Evolutionary conservation across 164 flowering plant genomes (phyloP).

Genomic region (Magnolia changhungtana): DNA sequence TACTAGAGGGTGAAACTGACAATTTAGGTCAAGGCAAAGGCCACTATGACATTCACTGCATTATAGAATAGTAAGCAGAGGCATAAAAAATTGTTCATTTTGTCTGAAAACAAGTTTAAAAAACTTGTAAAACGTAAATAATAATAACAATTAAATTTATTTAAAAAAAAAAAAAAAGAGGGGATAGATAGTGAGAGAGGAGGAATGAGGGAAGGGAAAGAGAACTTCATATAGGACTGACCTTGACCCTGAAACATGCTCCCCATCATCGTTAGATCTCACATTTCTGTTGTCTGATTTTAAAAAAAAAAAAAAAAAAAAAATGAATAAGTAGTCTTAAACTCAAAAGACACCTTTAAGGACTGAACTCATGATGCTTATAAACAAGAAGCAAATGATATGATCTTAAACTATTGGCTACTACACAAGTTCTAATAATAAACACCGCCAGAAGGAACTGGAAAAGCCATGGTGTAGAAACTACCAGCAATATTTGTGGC

Average conservation of each 20-base stretch:
- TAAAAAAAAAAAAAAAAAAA: neutral
- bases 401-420: neutral
- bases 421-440: neutral
- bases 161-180: neutral
- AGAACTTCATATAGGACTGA: constrained; percentile 20
- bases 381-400: no score
- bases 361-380: neutral
- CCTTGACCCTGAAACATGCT: constrained; percentile 36
- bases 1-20: no score
- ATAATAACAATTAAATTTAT: no score
- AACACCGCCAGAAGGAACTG: neutral
- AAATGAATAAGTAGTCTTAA: neutral
- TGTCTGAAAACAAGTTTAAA: no score
- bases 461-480: neutral
- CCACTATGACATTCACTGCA: no score
- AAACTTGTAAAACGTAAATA: neutral
- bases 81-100: no score
- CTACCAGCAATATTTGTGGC: constrained; percentile 37
- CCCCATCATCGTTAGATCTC: constrained; percentile 6
- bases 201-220: neutral
- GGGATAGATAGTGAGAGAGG: neutral
- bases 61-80: no score
- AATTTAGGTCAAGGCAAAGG: no score
- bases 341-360: neutral
- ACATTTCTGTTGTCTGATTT: constrained; percentile 10